Base-by-base conservation (phyloP, 2,329 filamentous ascomycete species). In the Penicillium hesseltinei region DNA sequence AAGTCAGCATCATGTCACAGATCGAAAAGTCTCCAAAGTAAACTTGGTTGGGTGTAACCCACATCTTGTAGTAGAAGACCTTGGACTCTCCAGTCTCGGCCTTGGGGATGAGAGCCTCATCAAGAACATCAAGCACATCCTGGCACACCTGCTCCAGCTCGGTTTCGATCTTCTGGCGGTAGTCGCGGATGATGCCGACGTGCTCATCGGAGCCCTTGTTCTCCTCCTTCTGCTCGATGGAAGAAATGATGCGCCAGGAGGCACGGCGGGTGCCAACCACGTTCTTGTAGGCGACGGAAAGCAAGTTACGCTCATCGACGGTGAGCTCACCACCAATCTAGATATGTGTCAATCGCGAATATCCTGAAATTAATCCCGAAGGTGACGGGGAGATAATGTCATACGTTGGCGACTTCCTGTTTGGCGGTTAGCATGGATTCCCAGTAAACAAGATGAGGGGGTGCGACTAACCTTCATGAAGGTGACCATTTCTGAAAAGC, bases 51-150 rank as follows among this genome's bases (percentile, higher is more conserved):
- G 15, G 21, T 7, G 23, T 27, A 43, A 66, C 65, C n/a, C 43
- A 97, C 93, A 97, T 97, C 88, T 97, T 97, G 89, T 97, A 92
- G 84, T 97, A 97, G 81, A 97, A 97, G 77, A 97, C 93, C 88
- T 97, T 97, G 78, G 92, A 96, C 85, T 97, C 93, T 82, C 93
- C 93, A 68, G 91, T 89, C 81, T 94, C 89, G 75, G 93, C 93
- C 81, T 94, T 93, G 79, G 92, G 92, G 76, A 97, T 97, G 74
- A 97, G 84, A 76, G 87, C 88, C 74, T 96, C 84, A 78, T 97
- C 92, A 67, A 97, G 85, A 70, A 97, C 93, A 72, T 96, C 89
- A 69, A 97, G 89, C 69, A 97, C 91, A 82, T 97, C 93, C 82
- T 97, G 88, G 87, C 93, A 97, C 80, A 97, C 91, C 83, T 92